phyloP scores from a whole-genome alignment of 2,329 filamentous ascomycete species.

The Colletotrichum sp. region DNA sequence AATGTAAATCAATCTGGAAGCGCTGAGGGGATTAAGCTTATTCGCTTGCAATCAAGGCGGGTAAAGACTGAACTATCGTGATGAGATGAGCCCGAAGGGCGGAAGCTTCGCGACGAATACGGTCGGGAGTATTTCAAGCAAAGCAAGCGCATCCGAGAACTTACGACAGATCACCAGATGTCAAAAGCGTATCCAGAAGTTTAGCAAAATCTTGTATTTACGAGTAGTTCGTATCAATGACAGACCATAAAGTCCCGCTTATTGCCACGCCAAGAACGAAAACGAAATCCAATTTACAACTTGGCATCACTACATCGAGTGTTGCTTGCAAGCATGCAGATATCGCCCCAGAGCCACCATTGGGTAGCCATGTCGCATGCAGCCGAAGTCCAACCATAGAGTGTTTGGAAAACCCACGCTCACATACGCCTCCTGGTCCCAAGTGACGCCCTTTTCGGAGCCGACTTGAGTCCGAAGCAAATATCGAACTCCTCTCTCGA shows the following conservation, averaged over 20 bases:
- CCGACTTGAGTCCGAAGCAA: neutral
- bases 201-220: neutral
- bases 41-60: neutral
- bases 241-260: neutral
- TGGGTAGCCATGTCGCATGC: neutral
- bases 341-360: slow-evolving; percentile 3
- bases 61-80: neutral
- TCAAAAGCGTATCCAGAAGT: neutral
- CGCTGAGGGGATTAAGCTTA: fast-evolving
- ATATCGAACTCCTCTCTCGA: neutral
- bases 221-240: neutral
- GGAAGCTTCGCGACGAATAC: neutral
- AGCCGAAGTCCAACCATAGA: neutral
- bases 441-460: neutral
- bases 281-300: neutral
- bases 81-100: neutral
- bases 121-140: neutral
- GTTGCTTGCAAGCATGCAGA: neutral
- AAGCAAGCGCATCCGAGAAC: fast-evolving
- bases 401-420: neutral
- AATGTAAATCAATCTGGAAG: neutral
- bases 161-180: neutral
- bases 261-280: neutral
- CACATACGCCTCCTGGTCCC: slow-evolving; percentile 3
- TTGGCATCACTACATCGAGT: neutral